Evolutionary conservation across 306 rosid species (phyloP).

Genomic region (Lathyrus aphaca): DNA sequence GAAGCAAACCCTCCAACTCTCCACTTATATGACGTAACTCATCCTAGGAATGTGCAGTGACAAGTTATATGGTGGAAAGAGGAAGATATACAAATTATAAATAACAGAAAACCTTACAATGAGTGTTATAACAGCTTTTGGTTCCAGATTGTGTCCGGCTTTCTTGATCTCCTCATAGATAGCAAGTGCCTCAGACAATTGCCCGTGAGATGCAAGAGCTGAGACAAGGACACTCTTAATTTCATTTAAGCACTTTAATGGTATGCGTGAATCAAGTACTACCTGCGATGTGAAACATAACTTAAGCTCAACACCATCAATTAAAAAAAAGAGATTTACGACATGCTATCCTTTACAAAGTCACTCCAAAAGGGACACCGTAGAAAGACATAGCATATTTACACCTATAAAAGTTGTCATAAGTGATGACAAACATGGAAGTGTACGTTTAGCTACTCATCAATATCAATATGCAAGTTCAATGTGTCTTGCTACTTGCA

Average conservation of each 20-base stretch:
- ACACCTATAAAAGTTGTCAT: neutral
- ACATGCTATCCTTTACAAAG: conserved; percentile 10
- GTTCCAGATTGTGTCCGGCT: conserved; percentile 62
- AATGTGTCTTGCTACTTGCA: conserved; percentile 29
- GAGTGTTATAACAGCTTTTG: conserved; percentile 68
- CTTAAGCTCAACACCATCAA: neutral
- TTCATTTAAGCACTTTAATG: conserved; percentile 55
- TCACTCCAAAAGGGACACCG: conserved; percentile 1
- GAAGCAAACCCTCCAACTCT: conserved; percentile 61
- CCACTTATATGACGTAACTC: conserved; percentile 55
- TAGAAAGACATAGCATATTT: conserved; percentile 11
- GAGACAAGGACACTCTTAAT: conserved; percentile 73
- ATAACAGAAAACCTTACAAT: conserved; percentile 59
- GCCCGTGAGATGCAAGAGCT: conserved; percentile 73
- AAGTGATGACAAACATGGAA: too few species aligned
- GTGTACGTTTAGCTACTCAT: too few species aligned
- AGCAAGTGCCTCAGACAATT: conserved; percentile 59
- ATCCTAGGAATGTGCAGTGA: conserved; percentile 52
- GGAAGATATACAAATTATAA: conserved; percentile 20
- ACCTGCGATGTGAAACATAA: conserved; percentile 55
- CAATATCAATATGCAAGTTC: neutral
- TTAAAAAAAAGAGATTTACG: conserved; percentile 5
- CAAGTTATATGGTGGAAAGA: conserved; percentile 13
- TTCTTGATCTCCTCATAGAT: conserved; percentile 66
- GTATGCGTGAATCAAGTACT: conserved; percentile 50